A percentile compares a stretch with the other conserved stretches of the same genome.
Conservation (phyloP, 2,329 filamentous ascomycete species). For the Zasmidium cellare region DNA sequence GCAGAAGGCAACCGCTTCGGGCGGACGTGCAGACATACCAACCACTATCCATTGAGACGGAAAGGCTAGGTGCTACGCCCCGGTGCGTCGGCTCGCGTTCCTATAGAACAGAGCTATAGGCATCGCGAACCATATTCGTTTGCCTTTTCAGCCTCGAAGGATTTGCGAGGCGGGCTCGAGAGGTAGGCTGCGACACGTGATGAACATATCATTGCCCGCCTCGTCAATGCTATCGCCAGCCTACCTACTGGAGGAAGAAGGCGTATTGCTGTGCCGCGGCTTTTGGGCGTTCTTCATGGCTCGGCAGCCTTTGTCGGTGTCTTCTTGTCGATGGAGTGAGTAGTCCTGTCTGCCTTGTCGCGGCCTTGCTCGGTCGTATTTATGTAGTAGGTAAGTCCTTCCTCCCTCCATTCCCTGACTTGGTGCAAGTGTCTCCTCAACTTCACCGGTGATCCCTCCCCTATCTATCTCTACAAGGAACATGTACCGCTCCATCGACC, state of each 20-base stretch:
- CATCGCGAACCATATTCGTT: constrained; percentile 5
- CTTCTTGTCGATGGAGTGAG: constrained; percentile 1
- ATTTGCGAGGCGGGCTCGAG: constrained; percentile 1
- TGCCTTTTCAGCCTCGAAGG: neutral
- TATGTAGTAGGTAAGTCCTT: neutral
- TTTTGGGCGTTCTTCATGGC: neutral
- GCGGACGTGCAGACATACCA: constrained; percentile 26
- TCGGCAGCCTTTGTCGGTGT: neutral
- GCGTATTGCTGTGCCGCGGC: neutral
- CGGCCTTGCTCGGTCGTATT: neutral
- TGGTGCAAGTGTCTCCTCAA: neutral
- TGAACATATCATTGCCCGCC: constrained; percentile 6
- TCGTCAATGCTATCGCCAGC: constrained; percentile 4
- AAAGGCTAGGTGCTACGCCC: neutral
- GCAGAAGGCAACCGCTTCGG: constrained; percentile 11
- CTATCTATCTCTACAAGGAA: neutral
- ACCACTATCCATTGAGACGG: neutral
- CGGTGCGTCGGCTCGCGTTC: neutral
- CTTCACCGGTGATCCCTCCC: neutral
- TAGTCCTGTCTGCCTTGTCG: constrained; percentile 2
- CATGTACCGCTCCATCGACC: constrained; percentile 4
- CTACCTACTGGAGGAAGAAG: neutral
- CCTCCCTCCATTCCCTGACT: no score
- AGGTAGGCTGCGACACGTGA: constrained; percentile 6
- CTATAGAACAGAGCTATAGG: neutral